These are phyloP conservation scores for Cyclotella sp. DNA, from an alignment of 108 stramenopile species.

Conservation along the genomic window DNA sequence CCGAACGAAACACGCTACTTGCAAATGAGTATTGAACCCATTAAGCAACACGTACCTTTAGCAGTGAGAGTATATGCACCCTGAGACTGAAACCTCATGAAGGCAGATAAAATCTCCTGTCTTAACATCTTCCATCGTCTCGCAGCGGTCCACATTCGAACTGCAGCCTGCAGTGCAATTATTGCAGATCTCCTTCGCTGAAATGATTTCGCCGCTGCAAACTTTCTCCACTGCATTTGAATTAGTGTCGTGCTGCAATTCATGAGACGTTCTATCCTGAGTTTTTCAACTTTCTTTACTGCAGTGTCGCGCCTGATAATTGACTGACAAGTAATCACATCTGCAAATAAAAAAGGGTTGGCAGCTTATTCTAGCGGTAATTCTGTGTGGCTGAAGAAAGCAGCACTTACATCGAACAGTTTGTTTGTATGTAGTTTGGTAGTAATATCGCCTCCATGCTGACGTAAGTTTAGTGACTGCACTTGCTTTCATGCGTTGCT, in stretches of 20 bases:
- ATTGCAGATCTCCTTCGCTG: background rate
- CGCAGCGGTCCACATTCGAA: background rate
- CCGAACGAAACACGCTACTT: background rate
- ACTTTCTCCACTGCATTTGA: background rate
- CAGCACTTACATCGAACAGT: too few relatives aligned
- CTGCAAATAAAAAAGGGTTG: too few relatives aligned
- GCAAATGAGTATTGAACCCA: background rate
- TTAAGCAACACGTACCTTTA: background rate
- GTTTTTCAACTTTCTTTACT: too few relatives aligned
- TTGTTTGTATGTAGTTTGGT: too few relatives aligned
- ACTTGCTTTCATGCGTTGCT: too few relatives aligned
- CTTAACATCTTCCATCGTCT: slow-evolving; percentile 6
- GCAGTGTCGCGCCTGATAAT: too few relatives aligned
- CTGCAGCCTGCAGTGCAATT: background rate
- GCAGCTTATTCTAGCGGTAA: too few relatives aligned
- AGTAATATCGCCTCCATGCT: too few relatives aligned
- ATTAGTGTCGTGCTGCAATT: background rate
- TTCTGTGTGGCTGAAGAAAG: too few relatives aligned
- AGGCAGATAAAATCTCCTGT: slow-evolving; percentile 1
- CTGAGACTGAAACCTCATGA: background rate
- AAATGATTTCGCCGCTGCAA: background rate
- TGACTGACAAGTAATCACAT: too few relatives aligned
- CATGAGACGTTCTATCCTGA: background rate
- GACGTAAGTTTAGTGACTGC: too few relatives aligned
- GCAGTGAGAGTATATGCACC: slow-evolving; percentile 1